These are phyloP conservation scores for Puccinia coronata DNA, from an alignment of 1,284 basidiomycete species.

Conservation along the genomic window DNA sequence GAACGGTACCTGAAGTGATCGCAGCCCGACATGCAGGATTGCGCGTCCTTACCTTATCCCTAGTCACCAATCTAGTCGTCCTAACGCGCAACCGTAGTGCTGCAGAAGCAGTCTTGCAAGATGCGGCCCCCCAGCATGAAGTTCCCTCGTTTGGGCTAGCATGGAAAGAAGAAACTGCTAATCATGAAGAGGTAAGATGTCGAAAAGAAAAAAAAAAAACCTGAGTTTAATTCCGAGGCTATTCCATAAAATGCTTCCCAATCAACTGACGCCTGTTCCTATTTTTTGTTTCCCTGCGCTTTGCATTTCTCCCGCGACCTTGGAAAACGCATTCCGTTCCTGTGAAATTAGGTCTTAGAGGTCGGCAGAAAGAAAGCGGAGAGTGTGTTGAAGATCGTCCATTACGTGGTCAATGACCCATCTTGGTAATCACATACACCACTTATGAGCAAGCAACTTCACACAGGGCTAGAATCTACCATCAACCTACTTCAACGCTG, in stretches of 20 bases:
- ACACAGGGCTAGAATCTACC: not conserved
- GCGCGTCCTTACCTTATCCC: slow-evolving; percentile 54
- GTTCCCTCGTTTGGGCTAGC: not conserved
- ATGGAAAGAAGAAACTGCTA: slow-evolving; percentile 48
- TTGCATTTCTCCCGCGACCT: not conserved
- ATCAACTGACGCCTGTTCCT: not conserved
- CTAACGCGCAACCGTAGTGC: slow-evolving; percentile 53
- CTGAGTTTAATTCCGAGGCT: not conserved
- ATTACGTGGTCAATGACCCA: slow-evolving; percentile 43
- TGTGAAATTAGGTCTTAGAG: slow-evolving; percentile 31
- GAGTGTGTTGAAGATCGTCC: slow-evolving; percentile 31
- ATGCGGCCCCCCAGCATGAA: not conserved
- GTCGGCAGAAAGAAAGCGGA: slow-evolving; percentile 28
- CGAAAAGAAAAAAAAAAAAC: too few relatives aligned
- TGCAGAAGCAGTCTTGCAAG: slow-evolving; percentile 50
- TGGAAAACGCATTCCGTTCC: not conserved
- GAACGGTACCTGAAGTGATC: slow-evolving; percentile 77
- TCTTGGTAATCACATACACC: slow-evolving; percentile 2
- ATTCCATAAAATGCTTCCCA: too few relatives aligned
- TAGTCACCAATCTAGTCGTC: slow-evolving; percentile 57
- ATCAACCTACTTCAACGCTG: not conserved
- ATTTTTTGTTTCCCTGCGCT: not conserved
- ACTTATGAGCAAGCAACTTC: not conserved
- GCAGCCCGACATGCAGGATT: slow-evolving; percentile 68
- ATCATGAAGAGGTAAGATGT: slow-evolving; percentile 38